Conservation (phyloP, 2,329 filamentous ascomycete species). For the Pseudofabraea citricarpa region DNA sequence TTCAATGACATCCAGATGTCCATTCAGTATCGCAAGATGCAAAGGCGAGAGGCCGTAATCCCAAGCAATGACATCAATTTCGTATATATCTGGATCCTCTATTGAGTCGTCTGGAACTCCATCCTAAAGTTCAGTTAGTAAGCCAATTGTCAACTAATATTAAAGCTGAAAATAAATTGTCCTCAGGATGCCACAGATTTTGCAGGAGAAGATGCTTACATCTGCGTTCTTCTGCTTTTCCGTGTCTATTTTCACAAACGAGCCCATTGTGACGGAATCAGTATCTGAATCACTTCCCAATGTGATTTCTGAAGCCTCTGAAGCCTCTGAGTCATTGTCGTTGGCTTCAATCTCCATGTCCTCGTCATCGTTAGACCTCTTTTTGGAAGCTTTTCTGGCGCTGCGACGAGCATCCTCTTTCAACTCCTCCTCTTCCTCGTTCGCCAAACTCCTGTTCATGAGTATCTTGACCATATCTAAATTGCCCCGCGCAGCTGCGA, state of each 20-base stretch:
- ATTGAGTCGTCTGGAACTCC: constrained; percentile 49
- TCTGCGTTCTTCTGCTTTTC: constrained; percentile 39
- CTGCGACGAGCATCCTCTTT: constrained; percentile 41
- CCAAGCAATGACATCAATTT: constrained; percentile 77
- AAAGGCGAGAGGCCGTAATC: constrained; percentile 69
- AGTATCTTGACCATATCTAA: constrained; percentile 66
- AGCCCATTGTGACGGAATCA: constrained; percentile 59
- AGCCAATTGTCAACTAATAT: neutral
- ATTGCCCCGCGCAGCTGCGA: constrained; percentile 68
- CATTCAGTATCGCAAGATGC: constrained; percentile 73
- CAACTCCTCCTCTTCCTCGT: constrained; percentile 63
- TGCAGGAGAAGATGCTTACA: constrained; percentile 53
- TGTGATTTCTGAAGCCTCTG: constrained; percentile 26
- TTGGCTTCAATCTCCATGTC: too few relatives aligned
- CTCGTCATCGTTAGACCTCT: constrained; percentile 22
- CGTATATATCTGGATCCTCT: constrained; percentile 72
- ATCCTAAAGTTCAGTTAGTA: constrained; percentile 28
- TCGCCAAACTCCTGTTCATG: constrained; percentile 68
- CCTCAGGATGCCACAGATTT: constrained; percentile 57
- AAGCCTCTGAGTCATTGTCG: constrained; percentile 35
- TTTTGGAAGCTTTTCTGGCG: constrained; percentile 15
- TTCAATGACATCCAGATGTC: constrained; percentile 64
- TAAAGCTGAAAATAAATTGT: neutral
- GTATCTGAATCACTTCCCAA: constrained; percentile 19
- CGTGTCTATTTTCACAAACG: constrained; percentile 64